A percentile compares a stretch with the other conserved stretches of the same genome.
Evolutionary conservation across 2,329 filamentous ascomycete genomes (phyloP).

Genomic region (Graphilbum ipis-grandicollis): DNA sequence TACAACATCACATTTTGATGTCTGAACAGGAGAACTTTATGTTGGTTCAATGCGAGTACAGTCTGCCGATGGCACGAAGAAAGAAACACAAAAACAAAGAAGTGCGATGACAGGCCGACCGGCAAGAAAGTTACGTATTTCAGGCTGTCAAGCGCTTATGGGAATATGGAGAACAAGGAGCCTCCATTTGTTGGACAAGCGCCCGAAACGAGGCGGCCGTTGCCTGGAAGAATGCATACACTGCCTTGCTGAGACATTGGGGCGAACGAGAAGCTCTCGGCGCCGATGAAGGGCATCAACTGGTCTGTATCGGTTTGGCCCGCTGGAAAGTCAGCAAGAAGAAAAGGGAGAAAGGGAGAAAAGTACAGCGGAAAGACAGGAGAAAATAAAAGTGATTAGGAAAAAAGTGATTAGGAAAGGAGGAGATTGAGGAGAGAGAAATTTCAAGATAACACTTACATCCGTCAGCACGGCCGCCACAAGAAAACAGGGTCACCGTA

Average conservation of each 20-base stretch:
- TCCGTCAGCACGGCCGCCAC: slow-evolving; percentile 32
- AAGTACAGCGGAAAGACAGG: neutral
- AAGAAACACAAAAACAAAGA: neutral
- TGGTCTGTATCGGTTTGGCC: slow-evolving; percentile 30
- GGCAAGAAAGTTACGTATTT: too few relatives aligned
- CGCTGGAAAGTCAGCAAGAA: slow-evolving; percentile 13
- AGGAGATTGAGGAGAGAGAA: neutral
- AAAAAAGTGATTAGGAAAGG: neutral
- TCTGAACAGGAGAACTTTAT: too few relatives aligned
- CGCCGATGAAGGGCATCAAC: slow-evolving; percentile 27
- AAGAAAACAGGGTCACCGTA: slow-evolving; percentile 32
- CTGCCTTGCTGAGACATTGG: slow-evolving; percentile 24
- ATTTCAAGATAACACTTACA: slow-evolving; percentile 14
- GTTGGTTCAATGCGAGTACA: too few relatives aligned
- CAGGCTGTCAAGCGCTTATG: neutral
- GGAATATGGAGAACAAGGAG: slow-evolving; percentile 15
- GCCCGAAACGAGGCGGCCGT: slow-evolving; percentile 13
- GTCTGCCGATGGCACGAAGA: too few relatives aligned
- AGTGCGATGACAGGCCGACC: too few relatives aligned
- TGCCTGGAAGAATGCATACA: slow-evolving; percentile 24
- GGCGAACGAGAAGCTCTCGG: slow-evolving; percentile 23
- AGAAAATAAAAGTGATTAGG: neutral
- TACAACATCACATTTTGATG: too few relatives aligned
- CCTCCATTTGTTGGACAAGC: slow-evolving; percentile 15
- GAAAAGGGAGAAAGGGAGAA: neutral